Evolutionary conservation across 495 filamentous ascomycete species (phyloP).

Genomic region (Penicillium arizonense): DNA sequence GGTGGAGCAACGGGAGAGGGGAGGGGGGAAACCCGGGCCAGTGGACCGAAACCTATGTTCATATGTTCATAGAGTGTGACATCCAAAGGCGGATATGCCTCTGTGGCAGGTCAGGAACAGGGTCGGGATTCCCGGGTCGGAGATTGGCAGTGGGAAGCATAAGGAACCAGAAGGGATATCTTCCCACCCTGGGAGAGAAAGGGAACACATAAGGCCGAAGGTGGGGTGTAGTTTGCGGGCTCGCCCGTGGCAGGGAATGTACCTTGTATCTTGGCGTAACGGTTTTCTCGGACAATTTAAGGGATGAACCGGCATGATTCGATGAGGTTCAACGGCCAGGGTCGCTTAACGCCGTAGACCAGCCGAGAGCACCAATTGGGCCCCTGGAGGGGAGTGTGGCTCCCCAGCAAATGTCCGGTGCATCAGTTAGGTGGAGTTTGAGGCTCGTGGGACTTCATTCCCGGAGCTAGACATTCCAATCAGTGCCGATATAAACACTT

Average conservation of each 20-base stretch:
- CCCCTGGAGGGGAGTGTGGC: constrained; percentile 3
- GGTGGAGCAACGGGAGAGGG: constrained; percentile 25
- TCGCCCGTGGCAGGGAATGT: constrained; percentile 34
- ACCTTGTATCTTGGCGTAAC: constrained; percentile 34
- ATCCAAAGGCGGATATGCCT: constrained; percentile 3
- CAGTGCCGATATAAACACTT: constrained; percentile 8
- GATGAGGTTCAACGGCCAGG: constrained; percentile 25
- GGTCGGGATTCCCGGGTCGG: constrained; percentile 9
- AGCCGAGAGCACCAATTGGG: constrained; percentile 12
- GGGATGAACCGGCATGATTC: constrained; percentile 28
- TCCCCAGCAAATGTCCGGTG: constrained; percentile 24
- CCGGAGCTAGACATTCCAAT: constrained; percentile 2
- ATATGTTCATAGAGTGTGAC: constrained; percentile 7
- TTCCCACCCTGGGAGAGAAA: background rate
- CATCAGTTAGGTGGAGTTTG: constrained; percentile 31
- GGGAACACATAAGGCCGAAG: constrained; percentile 14
- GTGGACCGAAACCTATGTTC: constrained; percentile 11
- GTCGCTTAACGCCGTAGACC: constrained; percentile 21
- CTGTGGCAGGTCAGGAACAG: constrained; percentile 13
- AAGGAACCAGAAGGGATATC: background rate
- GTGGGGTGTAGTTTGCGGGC: constrained; percentile 35
- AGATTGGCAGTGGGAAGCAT: background rate
- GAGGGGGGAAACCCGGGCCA: constrained; percentile 10
- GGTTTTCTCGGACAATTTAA: constrained; percentile 29
- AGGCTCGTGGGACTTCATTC: constrained; percentile 17